These are phyloP conservation scores for Xylaria grammica DNA, from an alignment of 495 filamentous ascomycete genomes.

Conservation along the genomic window DNA sequence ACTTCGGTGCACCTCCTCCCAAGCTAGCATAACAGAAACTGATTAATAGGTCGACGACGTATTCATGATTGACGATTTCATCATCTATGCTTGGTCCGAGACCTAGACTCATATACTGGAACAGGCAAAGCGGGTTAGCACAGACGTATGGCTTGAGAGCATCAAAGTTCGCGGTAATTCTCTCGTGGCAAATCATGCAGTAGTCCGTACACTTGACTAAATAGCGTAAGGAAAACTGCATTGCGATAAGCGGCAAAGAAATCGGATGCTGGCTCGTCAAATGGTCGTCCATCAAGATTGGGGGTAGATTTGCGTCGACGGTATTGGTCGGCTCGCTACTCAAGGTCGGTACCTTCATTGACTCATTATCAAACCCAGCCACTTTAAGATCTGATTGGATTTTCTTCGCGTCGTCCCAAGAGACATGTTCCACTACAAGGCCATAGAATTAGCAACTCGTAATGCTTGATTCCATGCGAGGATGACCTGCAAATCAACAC, in stretches of 20 bases:
- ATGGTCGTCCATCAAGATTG: constrained; percentile 27
- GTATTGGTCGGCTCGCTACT: neutral
- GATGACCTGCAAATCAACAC: neutral
- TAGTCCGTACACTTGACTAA: constrained; percentile 85
- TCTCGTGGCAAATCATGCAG: constrained; percentile 84
- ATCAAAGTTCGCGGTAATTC: constrained; percentile 71
- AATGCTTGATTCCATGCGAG: neutral
- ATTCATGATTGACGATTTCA: constrained; percentile 79
- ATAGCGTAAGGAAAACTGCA: constrained; percentile 81
- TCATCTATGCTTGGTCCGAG: constrained; percentile 86
- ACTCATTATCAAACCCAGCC: neutral
- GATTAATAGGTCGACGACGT: constrained; percentile 84
- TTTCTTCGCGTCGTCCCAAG: constrained; percentile 78
- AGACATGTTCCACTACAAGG: constrained; percentile 41
- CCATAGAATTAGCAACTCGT: neutral
- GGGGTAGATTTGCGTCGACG: constrained; percentile 17
- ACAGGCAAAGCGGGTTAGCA: constrained; percentile 77
- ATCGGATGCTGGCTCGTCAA: constrained; percentile 39
- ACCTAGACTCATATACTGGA: constrained; percentile 89
- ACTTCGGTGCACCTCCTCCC: constrained; percentile 24
- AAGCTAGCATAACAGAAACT: constrained; percentile 76
- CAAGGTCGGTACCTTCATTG: constrained; percentile 17
- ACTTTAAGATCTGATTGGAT: constrained; percentile 24
- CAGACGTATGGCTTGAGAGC: constrained; percentile 95
- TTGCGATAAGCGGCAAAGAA: constrained; percentile 70